Base-by-base conservation (phyloP, 805 yeast species). In the Diddensiella caesifluorescens region DNA sequence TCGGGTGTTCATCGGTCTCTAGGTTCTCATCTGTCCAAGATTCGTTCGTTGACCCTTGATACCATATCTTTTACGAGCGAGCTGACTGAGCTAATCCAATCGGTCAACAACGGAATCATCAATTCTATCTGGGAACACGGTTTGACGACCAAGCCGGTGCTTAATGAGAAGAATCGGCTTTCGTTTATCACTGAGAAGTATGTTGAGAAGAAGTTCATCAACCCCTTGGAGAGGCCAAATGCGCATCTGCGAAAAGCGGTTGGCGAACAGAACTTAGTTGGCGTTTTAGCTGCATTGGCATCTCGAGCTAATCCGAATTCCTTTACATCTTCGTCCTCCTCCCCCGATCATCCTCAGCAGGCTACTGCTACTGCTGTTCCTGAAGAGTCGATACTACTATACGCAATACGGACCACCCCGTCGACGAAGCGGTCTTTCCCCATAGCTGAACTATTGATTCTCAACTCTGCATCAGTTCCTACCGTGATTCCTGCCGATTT, bases 1-100 rank as follows among this genome's bases (percentile, higher is more conserved):
- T 79, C 95, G 0, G 88, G 95, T 0, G 79, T 80, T n/a, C 97
- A 89, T 60, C 69, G 96, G 42, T 79, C 86, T 16, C 61, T 90
- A 57, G 96, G 97, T 0, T 71, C 95, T 0, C 88, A 83, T 49
- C 71, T 87, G 3, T 75, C 92, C 4, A 86, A 83, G 56, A 76
- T 89, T 3, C 70, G 85, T 48, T 85, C 95, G 0, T 65, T 89
- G 41, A 80, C 76, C n/a, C 65, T 85, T 34, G 97, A 89, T 57
- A 73, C 74, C 22, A 62, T 60, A 4, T 61, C 71, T 1, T 74
- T 80, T 52, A 74, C 77, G 2, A 67, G 68, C 10, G 96, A 88
- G 51, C 56, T 75, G 3, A 64, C 73, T 12, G 69, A 73, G 9
- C 65, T 87, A 13, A 65, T 89, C 42, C 64, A 75, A 31, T 70